Evolutionary conservation across 371 early-diverging fungal species (phyloP), one percentile per base, ranked within the genome.

Genomic region (Syncephalastrum monosporum): DNA sequence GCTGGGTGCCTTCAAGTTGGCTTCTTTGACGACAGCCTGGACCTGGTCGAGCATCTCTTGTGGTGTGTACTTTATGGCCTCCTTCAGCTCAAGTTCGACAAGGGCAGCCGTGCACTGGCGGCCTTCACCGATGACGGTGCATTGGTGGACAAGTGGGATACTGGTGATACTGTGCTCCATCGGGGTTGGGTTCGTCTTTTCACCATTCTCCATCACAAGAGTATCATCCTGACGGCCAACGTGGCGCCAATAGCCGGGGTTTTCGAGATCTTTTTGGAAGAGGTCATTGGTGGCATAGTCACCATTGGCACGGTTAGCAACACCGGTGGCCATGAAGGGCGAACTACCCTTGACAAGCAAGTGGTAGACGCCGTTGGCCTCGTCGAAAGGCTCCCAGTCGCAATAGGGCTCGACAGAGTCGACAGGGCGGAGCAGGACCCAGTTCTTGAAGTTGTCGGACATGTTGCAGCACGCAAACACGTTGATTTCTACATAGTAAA

Each of bases 141-240:
- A 67, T 14, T 66, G 61, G 5, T 50, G 29, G 12, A 75, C 54
- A 25, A 70, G 15, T 12, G 47, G 53, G 4, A 15, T 42, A 15
- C 47, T 49, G 4, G 57, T 59, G 15, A 75, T 64, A 2, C 47
- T 52, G 0, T 15, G 47, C 52, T 75, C 76, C 59, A 77, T 71
- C 1, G 71, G 68, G 12, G 65, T 5, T 12, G 77, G 74, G 25
- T 71, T 73, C 0, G 72, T 69, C 53, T 77, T 77, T 60, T 77
- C 74, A 1, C 74, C 77, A 42, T 73, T 77, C 44, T 63, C 49
- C 71, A 73, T 69, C 5, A 67, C 47, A 10, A 73, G 17, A 0
- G 61, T 67, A 53, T 76, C 71, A 44, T 73, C 77, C 4, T 53
- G 53, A 17, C 77, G 63, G 8, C 77, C 69, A 16, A 57, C 13